Percentiles rank a stretch among this genome's conserved stretches.
These are phyloP conservation scores for Pholiota adiposa DNA, from an alignment of 1,284 basidiomycete species.

Conservation along the genomic window DNA sequence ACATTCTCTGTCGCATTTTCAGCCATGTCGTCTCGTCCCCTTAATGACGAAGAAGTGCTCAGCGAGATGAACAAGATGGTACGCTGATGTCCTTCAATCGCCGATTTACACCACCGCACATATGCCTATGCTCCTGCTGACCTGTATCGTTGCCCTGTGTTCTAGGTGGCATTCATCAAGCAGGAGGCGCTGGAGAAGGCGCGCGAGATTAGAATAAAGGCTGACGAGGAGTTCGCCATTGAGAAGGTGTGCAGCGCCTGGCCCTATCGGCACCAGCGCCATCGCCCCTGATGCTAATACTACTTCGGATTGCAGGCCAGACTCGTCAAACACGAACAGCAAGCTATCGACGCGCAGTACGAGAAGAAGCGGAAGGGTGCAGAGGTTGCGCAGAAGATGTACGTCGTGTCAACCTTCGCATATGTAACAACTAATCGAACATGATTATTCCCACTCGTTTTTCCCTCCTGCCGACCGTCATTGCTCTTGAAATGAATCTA, in stretches of 20 bases:
- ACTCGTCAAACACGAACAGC: constrained; percentile 93
- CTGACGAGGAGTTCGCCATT: constrained; percentile 96
- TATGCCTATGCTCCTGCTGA: too few species aligned
- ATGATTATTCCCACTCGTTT: neutral
- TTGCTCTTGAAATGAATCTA: too few species aligned
- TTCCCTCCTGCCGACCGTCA: too few species aligned
- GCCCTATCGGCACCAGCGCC: neutral
- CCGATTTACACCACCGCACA: too few species aligned
- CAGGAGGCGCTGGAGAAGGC: constrained; percentile 97
- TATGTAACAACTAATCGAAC: neutral
- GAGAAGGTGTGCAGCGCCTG: constrained; percentile 76
- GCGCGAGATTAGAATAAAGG: constrained; percentile 95
- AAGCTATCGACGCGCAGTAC: constrained; percentile 88
- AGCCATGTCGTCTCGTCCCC: constrained; percentile 64
- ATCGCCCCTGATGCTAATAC: constrained; percentile 2
- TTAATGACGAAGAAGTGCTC: constrained; percentile 96
- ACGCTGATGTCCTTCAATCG: constrained; percentile 25
- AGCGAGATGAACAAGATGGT: constrained; percentile 99
- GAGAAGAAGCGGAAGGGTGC: constrained; percentile 95
- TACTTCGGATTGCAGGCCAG: constrained; percentile 71
- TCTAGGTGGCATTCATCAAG: too few species aligned
- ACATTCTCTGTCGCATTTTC: neutral
- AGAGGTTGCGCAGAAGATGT: constrained; percentile 97
- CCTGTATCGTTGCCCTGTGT: neutral
- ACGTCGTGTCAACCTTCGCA: constrained; percentile 31